Evolutionary conservation across 805 yeast genomes (phyloP).

Genomic region (Wickerhamiella dianesei): DNA sequence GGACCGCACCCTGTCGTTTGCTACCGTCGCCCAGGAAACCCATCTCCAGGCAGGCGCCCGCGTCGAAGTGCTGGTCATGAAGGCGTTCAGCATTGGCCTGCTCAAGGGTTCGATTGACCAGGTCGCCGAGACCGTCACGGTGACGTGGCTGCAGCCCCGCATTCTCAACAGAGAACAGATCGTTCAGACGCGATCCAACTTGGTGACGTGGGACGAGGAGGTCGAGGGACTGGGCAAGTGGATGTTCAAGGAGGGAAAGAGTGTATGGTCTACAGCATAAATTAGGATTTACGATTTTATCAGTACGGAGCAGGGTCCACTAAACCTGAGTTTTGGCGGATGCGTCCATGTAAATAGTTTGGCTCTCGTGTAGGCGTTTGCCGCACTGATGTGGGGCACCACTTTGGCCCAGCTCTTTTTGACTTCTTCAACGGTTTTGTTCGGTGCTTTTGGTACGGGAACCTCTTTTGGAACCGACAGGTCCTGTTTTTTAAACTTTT

Average conservation of each 20-base stretch:
- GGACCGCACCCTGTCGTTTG: slow-evolving; percentile 58
- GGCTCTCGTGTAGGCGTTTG: not conserved
- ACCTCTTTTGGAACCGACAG: no score
- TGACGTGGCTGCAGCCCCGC: slow-evolving; percentile 94
- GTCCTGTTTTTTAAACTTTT: no score
- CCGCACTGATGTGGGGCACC: not conserved
- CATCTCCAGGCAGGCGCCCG: slow-evolving; percentile 46
- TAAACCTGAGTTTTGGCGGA: slow-evolving; percentile 3
- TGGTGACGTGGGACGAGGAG: slow-evolving; percentile 63
- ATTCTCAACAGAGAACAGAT: slow-evolving; percentile 76
- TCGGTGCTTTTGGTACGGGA: no score
- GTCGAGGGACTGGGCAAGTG: slow-evolving; percentile 52
- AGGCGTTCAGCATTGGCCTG: slow-evolving; percentile 71
- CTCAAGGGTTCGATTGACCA: slow-evolving; percentile 87
- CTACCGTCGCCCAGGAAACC: slow-evolving; percentile 61
- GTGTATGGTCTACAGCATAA: slow-evolving; percentile 38
- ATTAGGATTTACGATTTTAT: not conserved
- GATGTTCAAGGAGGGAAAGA: slow-evolving; percentile 48
- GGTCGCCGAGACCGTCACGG: slow-evolving; percentile 59
- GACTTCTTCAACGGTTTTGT: no score
- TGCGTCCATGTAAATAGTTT: slow-evolving; percentile 3
- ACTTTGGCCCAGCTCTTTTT: not conserved
- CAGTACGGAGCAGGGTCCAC: slow-evolving; percentile 6
- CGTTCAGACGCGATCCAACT: slow-evolving; percentile 54
- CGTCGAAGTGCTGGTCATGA: slow-evolving; percentile 84